These are phyloP conservation scores for Geosiphon pyriformis DNA, from an alignment of 192 early-diverging fungal species.

Conservation along the genomic window DNA sequence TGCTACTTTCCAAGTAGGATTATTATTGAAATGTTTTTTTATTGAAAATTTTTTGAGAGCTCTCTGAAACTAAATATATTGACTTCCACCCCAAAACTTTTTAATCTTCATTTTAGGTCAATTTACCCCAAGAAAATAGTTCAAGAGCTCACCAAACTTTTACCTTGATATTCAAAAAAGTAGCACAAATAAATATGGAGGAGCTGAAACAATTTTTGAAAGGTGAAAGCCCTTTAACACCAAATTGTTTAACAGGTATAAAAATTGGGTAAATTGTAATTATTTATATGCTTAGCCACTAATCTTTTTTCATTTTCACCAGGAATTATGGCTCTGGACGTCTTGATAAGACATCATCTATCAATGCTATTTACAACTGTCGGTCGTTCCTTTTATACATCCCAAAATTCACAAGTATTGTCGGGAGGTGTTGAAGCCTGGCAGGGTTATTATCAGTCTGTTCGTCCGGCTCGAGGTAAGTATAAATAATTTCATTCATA, in stretches of 20 bases:
- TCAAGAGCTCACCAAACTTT: no score
- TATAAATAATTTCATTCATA: no score
- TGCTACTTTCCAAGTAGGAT: conserved; percentile 57
- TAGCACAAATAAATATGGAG: conserved; percentile 62
- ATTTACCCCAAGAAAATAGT: conserved; percentile 44
- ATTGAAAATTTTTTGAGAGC: not conserved
- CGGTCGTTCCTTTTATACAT: conserved; percentile 87
- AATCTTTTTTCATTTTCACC: conserved; percentile 26
- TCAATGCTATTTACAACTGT: conserved; percentile 73
- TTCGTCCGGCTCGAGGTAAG: conserved; percentile 68
- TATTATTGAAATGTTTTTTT: not conserved
- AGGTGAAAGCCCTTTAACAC: conserved; percentile 36
- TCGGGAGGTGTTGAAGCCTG: conserved; percentile 82
- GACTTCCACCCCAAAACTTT: no score
- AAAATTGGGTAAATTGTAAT: not conserved
- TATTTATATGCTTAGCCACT: not conserved
- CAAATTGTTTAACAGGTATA: conserved; percentile 37
- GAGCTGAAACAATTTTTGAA: conserved; percentile 49
- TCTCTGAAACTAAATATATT: not conserved
- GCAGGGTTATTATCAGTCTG: conserved; percentile 89
- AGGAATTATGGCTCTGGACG: conserved; percentile 68
- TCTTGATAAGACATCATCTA: conserved; percentile 76
- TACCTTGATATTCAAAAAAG: conserved; percentile 59
- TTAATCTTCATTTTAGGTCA: conserved; percentile 31
- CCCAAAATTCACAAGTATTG: conserved; percentile 42